phyloP scores from a whole-genome alignment of 306 rosid genomes.

The Sphenostylis stenocarpa region DNA sequence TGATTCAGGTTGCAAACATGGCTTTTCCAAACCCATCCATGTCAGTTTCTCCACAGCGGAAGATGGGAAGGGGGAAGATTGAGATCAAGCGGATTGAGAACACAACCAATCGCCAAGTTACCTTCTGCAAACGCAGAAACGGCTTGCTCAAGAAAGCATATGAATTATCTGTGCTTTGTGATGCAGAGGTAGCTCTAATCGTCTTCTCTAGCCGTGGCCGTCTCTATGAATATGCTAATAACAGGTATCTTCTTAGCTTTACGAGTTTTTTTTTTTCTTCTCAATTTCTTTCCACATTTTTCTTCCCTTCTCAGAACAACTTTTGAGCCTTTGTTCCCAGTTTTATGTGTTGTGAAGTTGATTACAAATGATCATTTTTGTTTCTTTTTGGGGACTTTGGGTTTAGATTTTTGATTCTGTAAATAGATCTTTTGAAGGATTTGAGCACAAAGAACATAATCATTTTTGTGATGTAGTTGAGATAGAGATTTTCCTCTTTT shows the following conservation, averaged over 20 bases:
- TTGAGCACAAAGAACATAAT: constrained; percentile 46
- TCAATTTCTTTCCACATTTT: background rate
- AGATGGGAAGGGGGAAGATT: constrained; percentile 95
- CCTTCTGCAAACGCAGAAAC: constrained; percentile 93
- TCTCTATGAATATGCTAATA: constrained; percentile 90
- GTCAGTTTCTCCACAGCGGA: constrained; percentile 66
- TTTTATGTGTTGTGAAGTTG: background rate
- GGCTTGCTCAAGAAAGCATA: constrained; percentile 93
- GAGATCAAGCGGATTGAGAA: constrained; percentile 98
- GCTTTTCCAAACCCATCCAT: constrained; percentile 56
- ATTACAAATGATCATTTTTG: background rate
- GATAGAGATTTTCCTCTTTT: constrained; percentile 44
- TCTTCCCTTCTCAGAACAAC: constrained; percentile 2
- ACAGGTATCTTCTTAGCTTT: constrained; percentile 54
- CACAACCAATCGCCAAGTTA: constrained; percentile 98
- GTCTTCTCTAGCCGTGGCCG: constrained; percentile 99
- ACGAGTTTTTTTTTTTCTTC: background rate
- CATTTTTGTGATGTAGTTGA: constrained; percentile 40
- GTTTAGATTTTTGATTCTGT: constrained; percentile 30
- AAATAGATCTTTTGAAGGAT: constrained; percentile 43
- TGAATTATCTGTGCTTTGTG: constrained; percentile 97
- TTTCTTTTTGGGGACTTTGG: background rate
- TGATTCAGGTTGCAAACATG: constrained; percentile 57
- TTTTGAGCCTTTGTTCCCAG: background rate
- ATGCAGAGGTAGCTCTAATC: constrained; percentile 94